phyloP scores from a whole-genome alignment of 1,139 yeast genomes.

The Hyphopichia fennica region DNA sequence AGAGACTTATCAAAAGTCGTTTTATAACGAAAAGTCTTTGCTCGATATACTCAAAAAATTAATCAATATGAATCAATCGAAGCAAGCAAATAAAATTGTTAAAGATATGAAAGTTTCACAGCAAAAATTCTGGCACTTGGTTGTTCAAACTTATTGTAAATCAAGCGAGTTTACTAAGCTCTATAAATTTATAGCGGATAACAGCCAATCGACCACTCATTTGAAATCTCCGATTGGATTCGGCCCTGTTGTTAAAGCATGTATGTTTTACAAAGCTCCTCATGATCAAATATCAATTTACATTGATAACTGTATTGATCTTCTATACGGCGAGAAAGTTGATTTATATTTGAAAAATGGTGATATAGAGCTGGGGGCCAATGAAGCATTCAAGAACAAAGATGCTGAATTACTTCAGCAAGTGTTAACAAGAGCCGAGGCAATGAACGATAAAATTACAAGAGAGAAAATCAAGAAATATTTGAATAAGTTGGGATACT shows the following conservation, averaged over 20 bases:
- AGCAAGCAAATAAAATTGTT: slow-evolving; percentile 54
- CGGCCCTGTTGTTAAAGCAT: slow-evolving; percentile 58
- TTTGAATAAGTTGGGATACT: slow-evolving; percentile 32
- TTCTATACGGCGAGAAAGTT: slow-evolving; percentile 42
- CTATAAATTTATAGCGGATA: slow-evolving; percentile 41
- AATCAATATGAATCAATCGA: slow-evolving; percentile 57
- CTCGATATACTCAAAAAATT: slow-evolving; percentile 56
- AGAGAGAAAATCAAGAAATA: slow-evolving; percentile 23
- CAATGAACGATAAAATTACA: slow-evolving; percentile 20
- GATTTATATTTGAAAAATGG: slow-evolving; percentile 53
- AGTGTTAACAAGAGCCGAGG: slow-evolving; percentile 25
- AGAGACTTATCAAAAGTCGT: slow-evolving; percentile 54
- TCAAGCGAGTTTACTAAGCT: slow-evolving; percentile 64
- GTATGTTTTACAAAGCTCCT: slow-evolving; percentile 51
- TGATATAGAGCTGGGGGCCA: slow-evolving; percentile 56
- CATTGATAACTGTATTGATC: slow-evolving; percentile 31
- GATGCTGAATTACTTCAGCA: slow-evolving; percentile 46
- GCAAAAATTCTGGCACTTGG: slow-evolving; percentile 63
- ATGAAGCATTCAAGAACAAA: slow-evolving; percentile 57
- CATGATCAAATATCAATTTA: slow-evolving; percentile 34
- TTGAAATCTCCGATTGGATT: slow-evolving; percentile 75
- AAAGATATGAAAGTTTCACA: slow-evolving; percentile 65
- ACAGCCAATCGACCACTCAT: slow-evolving; percentile 16
- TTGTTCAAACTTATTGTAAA: slow-evolving; percentile 53
- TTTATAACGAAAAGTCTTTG: slow-evolving; percentile 51